Evolutionary conservation across 768 basidiomycete genomes (phyloP).

Genomic region (Cubamyces sp.): DNA sequence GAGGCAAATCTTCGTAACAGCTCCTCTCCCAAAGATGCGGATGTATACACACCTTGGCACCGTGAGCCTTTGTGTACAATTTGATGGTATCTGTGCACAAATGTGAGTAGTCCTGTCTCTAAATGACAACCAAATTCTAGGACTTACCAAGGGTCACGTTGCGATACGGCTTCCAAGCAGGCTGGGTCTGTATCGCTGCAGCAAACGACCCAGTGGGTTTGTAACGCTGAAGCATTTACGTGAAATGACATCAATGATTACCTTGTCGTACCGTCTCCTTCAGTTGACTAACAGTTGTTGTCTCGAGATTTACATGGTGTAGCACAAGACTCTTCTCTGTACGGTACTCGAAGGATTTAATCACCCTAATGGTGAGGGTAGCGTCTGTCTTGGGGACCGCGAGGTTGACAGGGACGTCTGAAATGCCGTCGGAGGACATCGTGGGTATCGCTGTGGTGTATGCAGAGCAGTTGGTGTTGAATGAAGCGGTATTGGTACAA

Average conservation of each 20-base stretch:
- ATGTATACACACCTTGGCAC: constrained; percentile 73
- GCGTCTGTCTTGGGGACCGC: constrained; percentile 72
- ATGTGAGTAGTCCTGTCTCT: background rate
- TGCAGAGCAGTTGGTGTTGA: background rate
- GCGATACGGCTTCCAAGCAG: constrained; percentile 90
- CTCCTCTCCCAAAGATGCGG: background rate
- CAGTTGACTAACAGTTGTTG: constrained; percentile 76
- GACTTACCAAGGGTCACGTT: constrained; percentile 66
- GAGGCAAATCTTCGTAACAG: background rate
- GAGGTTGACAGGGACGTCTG: constrained; percentile 61
- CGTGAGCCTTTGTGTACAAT: constrained; percentile 92
- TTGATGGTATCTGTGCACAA: constrained; percentile 80
- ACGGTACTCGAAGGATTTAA: constrained; percentile 94
- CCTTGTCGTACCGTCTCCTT: constrained; percentile 74
- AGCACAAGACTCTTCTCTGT: constrained; percentile 89
- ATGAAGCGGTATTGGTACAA: background rate
- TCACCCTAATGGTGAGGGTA: constrained; percentile 87
- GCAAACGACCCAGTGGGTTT: background rate
- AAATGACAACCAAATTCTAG: background rate
- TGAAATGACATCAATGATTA: constrained; percentile 37
- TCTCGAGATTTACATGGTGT: constrained; percentile 77
- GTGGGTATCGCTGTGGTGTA: background rate
- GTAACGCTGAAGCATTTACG: constrained; percentile 15
- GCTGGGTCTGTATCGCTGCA: constrained; percentile 69
- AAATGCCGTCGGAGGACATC: constrained; percentile 37